Evolutionary conservation across 2,329 filamentous ascomycete genomes (phyloP).

Genomic region (Cryphonectria nitschkei): DNA sequence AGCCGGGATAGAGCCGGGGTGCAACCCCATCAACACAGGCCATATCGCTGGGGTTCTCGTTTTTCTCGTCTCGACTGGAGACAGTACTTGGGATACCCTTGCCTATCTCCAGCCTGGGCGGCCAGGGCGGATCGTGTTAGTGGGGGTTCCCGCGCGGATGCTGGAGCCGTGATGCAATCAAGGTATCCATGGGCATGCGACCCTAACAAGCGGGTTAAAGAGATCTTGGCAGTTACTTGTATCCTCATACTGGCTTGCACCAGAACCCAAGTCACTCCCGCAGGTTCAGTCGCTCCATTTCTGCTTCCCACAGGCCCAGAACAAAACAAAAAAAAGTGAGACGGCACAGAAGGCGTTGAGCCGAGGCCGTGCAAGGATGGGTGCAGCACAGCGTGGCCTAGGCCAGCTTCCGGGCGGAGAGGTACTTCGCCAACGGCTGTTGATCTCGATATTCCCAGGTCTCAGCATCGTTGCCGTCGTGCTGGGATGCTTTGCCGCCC

Average conservation of each 20-base stretch:
- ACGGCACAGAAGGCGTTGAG: constrained; percentile 5
- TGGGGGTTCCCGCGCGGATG: constrained; percentile 18
- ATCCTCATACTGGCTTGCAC: neutral
- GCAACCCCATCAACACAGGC: neutral
- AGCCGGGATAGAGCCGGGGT: neutral
- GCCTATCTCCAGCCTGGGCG: neutral
- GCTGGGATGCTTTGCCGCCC: constrained; percentile 11
- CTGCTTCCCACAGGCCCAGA: neutral
- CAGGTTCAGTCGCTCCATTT: neutral
- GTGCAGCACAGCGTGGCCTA: neutral
- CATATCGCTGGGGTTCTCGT: neutral
- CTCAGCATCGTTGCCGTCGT: constrained; percentile 7
- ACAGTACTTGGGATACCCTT: neutral
- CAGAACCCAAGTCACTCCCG: neutral
- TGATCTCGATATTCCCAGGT: neutral
- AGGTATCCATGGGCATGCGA: neutral
- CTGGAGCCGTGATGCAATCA: neutral
- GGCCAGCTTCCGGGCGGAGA: neutral
- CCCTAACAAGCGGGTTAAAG: constrained; percentile 2
- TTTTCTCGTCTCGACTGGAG: neutral
- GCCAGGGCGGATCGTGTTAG: constrained; percentile 9
- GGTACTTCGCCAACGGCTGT: constrained; percentile 9
- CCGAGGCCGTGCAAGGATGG: constrained; percentile 4
- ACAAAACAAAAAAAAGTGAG: neutral
- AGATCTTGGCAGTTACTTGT: neutral